Conservation (phyloP, 2,329 filamentous ascomycete genomes). For the Calonectria hawksworthii region DNA sequence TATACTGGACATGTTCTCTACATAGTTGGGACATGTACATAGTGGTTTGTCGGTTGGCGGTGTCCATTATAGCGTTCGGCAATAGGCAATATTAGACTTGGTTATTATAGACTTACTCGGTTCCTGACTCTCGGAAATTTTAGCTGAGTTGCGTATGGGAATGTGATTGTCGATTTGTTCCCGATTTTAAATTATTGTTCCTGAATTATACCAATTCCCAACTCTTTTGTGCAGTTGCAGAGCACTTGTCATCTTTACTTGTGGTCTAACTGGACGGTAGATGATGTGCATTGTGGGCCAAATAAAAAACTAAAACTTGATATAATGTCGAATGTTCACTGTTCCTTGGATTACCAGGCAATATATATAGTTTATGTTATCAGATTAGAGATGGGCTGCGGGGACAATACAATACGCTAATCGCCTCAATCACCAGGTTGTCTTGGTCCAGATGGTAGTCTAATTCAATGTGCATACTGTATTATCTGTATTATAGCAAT, state of each 20-base stretch:
- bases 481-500: background rate
- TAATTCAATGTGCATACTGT: background rate
- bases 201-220: background rate
- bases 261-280: background rate
- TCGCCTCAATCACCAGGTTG: background rate
- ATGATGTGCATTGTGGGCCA: too few relatives aligned
- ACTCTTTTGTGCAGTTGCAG: too few relatives aligned
- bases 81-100: constrained; percentile 20
- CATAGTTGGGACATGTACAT: constrained; percentile 21
- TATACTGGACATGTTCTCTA: constrained; percentile 30
- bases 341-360: background rate
- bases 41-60: constrained; percentile 20
- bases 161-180: background rate
- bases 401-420: background rate
- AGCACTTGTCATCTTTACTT: background rate
- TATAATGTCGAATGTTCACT: background rate
- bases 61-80: constrained; percentile 10
- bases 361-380: background rate
- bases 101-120: constrained; percentile 26
- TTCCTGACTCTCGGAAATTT: background rate
- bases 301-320: too few relatives aligned
- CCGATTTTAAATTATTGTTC: background rate
- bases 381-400: background rate
- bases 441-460: background rate
- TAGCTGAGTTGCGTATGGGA: background rate